Base-by-base conservation (phyloP, 768 basidiomycete genomes). In the Butyriboletus loyo region DNA sequence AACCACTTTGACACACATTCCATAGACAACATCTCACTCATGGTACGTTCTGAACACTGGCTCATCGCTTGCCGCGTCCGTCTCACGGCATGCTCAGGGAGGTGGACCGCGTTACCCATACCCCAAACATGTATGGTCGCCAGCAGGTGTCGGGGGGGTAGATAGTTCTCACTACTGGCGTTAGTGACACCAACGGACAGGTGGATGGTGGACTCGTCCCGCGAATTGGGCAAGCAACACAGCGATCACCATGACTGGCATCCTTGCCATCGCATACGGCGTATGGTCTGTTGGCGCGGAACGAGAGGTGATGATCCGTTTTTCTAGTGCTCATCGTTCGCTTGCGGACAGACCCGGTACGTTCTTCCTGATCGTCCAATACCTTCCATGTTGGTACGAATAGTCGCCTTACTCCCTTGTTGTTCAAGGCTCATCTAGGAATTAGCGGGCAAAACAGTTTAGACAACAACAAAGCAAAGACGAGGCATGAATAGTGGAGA, bases 161-260 rank as follows among this genome's bases (percentile, higher is more conserved):
- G 14, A 22, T 5, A 13, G 17, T 9, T 39, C 24, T 30, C 25
- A 11, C 4, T 17, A 17, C 15, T 2, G 0, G 22, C 17, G 7
- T 25, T 38, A 24, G 15, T 51, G 42, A 59, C 40, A 31, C 17
- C 4, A 10, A 40, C 46, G 30, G 15, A 46, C 59, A 92, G 92
- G 94, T 74, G 94, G 94, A 63, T 98, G 94, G 94, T 98, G 94
- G 94, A 82, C 84, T 32, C 83, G 91, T 19, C 94, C 94, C 7
- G 75, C 83, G 22, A 96, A 94, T 74, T 97, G 94, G 94, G 83
- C 82, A 52, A 69, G 82, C 25, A 95, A 94, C 75, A 96, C 94
- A 3, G 81, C 81, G 1, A 80, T 96, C 46, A 78, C 81, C 17
- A 79, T 82, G 54, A 74, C 77, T 49, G 90, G 90, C 4, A 86